phyloP scores from a whole-genome alignment of 306 rosid species.

The Citrullus mucosospermus region DNA sequence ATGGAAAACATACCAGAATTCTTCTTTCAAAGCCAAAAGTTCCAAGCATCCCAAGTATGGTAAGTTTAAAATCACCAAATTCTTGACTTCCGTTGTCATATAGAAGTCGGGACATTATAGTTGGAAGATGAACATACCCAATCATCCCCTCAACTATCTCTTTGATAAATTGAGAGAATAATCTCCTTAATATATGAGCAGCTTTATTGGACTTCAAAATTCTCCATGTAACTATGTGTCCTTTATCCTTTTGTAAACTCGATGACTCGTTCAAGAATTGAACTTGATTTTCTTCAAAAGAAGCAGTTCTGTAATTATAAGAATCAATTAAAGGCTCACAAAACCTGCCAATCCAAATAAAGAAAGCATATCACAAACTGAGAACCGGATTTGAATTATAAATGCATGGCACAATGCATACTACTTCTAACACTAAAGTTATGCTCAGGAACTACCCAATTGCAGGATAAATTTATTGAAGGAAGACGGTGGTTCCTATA shows the following conservation, averaged over 20 bases:
- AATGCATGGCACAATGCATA: not conserved
- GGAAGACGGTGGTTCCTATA: not conserved
- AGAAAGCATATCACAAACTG: not conserved
- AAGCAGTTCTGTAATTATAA: slow-evolving; percentile 20
- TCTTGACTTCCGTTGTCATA: slow-evolving; percentile 89
- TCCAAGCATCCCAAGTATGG: slow-evolving; percentile 93
- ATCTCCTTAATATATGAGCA: slow-evolving; percentile 50
- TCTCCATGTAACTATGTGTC: slow-evolving; percentile 55
- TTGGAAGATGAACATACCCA: slow-evolving; percentile 87
- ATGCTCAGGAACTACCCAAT: not conserved
- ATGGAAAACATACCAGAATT: slow-evolving; percentile 58
- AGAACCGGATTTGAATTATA: not conserved
- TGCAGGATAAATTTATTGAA: not conserved
- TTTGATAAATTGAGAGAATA: slow-evolving; percentile 75
- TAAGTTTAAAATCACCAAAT: slow-evolving; percentile 86
- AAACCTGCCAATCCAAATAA: slow-evolving; percentile 35
- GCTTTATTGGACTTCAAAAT: slow-evolving; percentile 41
- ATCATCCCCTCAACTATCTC: slow-evolving; percentile 97
- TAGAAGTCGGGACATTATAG: slow-evolving; percentile 89
- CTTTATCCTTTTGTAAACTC: slow-evolving; percentile 32
- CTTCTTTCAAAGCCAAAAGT: slow-evolving; percentile 91
- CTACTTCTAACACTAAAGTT: not conserved
- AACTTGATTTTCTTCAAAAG: slow-evolving; percentile 30
- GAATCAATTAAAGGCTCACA: slow-evolving; percentile 80
- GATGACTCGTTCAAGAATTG: slow-evolving; percentile 26